Evolutionary conservation across 2,329 filamentous ascomycete species (phyloP).

Genomic region (Pochonia chlamydosporia): DNA sequence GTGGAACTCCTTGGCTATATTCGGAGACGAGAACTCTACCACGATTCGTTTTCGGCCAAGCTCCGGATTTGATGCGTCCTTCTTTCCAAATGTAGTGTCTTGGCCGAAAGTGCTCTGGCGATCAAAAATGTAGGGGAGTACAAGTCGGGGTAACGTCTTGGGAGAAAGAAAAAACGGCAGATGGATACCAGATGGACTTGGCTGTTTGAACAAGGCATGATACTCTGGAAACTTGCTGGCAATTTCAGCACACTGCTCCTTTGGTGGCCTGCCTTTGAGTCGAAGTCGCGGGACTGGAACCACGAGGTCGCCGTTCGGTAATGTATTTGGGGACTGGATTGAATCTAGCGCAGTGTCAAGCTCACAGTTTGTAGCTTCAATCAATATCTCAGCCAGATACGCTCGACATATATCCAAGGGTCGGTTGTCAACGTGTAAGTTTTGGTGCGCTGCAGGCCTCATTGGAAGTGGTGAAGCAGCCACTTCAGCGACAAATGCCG

Average conservation of each 20-base stretch:
- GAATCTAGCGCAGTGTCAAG: too few relatives aligned
- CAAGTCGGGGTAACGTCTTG: constrained; percentile 45
- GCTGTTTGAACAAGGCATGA: constrained; percentile 41
- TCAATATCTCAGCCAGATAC: too few relatives aligned
- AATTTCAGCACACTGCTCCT: constrained; percentile 46
- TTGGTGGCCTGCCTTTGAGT: constrained; percentile 11
- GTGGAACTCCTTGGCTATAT: constrained; percentile 73
- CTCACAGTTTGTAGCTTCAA: too few relatives aligned
- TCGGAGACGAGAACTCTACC: constrained; percentile 70
- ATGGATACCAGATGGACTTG: constrained; percentile 50
- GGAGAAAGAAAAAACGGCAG: constrained; percentile 63
- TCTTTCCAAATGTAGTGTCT: constrained; percentile 36
- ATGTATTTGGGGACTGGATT: constrained; percentile 19
- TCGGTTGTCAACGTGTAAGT: too few relatives aligned
- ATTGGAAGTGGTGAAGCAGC: too few relatives aligned
- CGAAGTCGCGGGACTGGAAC: constrained; percentile 25
- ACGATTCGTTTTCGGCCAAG: constrained; percentile 37
- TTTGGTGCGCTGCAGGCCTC: too few relatives aligned
- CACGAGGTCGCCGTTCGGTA: constrained; percentile 23
- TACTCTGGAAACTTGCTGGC: constrained; percentile 21
- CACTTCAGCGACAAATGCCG: too few relatives aligned
- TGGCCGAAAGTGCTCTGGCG: constrained; percentile 52
- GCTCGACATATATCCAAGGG: too few relatives aligned
- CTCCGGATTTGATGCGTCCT: too few relatives aligned
- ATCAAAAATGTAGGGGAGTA: constrained; percentile 54